phyloP scores from a whole-genome alignment of 139 green algal species.

The Penium margaritaceum region DNA sequence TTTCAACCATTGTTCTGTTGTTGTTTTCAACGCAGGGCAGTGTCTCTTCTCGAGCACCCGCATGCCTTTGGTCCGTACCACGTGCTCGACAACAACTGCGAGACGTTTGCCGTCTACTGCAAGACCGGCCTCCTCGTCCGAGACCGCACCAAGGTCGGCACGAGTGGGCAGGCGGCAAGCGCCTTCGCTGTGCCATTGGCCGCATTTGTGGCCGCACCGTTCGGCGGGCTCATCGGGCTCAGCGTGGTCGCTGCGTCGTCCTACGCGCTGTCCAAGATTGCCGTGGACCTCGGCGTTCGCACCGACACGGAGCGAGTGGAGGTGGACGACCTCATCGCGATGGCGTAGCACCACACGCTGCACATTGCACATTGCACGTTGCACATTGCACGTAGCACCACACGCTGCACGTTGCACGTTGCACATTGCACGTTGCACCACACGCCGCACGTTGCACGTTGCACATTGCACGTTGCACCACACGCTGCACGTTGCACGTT shows the following conservation, averaged over 20 bases:
- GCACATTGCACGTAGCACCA: no score
- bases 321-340: slow-evolving; percentile 30
- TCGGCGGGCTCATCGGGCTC: not conserved
- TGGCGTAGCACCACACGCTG: no score
- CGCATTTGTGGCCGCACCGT: not conserved
- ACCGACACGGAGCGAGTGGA: slow-evolving; percentile 15
- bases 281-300: slow-evolving; percentile 20
- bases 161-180: slow-evolving; percentile 13
- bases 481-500: no score
- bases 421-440: no score
- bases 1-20: no score
- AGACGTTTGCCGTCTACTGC: slow-evolving; percentile 42
- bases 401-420: no score
- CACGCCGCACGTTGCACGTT: no score
- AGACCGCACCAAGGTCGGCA: slow-evolving; percentile 20
- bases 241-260: slow-evolving; percentile 1
- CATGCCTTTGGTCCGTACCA: slow-evolving; percentile 37
- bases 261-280: not conserved
- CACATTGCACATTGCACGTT: no score
- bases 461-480: no score
- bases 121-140: slow-evolving; percentile 33
- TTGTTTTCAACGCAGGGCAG: no score
- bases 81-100: slow-evolving; percentile 43
- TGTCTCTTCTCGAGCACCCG: no score
- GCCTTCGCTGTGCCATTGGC: not conserved